Base-by-base conservation (phyloP, 306 rosid genomes). In the Quercus parvula region DNA sequence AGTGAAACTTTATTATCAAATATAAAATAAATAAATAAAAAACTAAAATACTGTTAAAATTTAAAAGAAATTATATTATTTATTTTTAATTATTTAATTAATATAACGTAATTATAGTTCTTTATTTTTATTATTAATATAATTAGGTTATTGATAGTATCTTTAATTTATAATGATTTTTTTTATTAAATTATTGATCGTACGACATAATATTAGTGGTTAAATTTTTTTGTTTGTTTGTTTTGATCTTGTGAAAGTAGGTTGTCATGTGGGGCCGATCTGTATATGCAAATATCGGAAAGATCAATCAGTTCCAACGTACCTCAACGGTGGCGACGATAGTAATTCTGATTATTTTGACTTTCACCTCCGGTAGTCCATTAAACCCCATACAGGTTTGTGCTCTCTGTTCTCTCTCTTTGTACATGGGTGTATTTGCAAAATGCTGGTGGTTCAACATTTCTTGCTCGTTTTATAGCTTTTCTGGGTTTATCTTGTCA, bases 251-350 rank as follows among this genome's bases (percentile, higher is more conserved):
- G 38, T 33, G 38, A 33, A 72, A 81, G 75, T 83, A 94, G 99
- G 99, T 94, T 83, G 97, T 94, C 28, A 85, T 91, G 85, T 94
- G 99, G 99, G 99, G 97, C 46, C 90, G 97, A 46, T 92, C 99
- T 49, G 97, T 94, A 4, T 94, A 84, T 84, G 97, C 99, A 85
- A 94, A 94, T 84, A 94, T 94, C 74, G 97, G 91, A 89, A 94
- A 92, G 81, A 91, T 94, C 84, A 94, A 91, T 78, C 99, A 94
- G 89, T 94, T 94, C 83, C 99, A 94, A 79, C 97, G 92, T 30
- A 94, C 99, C 15, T 94, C 92, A 72, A 94, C 99, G 27, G 94
- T 97, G 28, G 56, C 38, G 38, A 33, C 38, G 6, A 33, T 5
- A 33, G 6, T 33, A 5, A 33, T 33, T 33, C 38, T 33, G 38